Evolutionary conservation across 106 monocot genomes (phyloP).

Genomic region (Hemerocallis citrina): DNA sequence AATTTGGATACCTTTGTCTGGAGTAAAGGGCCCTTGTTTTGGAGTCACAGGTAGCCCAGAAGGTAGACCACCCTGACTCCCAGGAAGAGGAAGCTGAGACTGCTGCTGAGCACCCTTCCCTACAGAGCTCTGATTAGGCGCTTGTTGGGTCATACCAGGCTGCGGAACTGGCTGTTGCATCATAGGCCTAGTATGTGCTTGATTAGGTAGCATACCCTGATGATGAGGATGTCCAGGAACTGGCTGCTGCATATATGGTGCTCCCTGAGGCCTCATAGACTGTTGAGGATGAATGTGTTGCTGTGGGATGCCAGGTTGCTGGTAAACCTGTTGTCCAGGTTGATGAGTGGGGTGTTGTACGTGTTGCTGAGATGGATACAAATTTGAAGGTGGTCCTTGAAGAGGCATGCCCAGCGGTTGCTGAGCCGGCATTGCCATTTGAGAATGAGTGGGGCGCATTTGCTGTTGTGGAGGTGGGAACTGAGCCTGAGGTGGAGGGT

Average conservation of each 20-base stretch:
- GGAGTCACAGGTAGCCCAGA: not conserved
- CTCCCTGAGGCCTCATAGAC: slow-evolving; percentile 28
- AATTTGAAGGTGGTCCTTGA: slow-evolving; percentile 23
- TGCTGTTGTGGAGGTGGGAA: slow-evolving; percentile 40
- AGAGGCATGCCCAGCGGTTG: slow-evolving; percentile 26
- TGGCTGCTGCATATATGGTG: slow-evolving; percentile 25
- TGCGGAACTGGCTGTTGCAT: slow-evolving; percentile 5
- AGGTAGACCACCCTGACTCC: slow-evolving; percentile 3
- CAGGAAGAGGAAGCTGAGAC: slow-evolving; percentile 15
- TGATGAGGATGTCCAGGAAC: slow-evolving; percentile 9
- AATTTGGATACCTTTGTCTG: slow-evolving; percentile 14
- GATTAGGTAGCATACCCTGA: slow-evolving; percentile 16
- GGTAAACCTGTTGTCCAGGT: slow-evolving; percentile 29
- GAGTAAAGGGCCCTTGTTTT: slow-evolving; percentile 6
- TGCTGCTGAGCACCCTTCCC: slow-evolving; percentile 29
- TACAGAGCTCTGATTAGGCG: not conserved
- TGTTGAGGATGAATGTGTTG: slow-evolving; percentile 31
- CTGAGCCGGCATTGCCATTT: slow-evolving; percentile 31
- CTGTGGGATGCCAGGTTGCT: slow-evolving; percentile 22
- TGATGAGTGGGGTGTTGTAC: slow-evolving; percentile 14
- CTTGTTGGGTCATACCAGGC: not conserved
- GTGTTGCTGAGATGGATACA: slow-evolving; percentile 24
- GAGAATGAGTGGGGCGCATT: slow-evolving; percentile 32
- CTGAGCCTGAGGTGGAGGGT: slow-evolving; percentile 34
- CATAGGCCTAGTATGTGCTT: slow-evolving; percentile 13